Conservation (phyloP, 495 filamentous ascomycete genomes). For the Talaromyces borbonicus region DNA sequence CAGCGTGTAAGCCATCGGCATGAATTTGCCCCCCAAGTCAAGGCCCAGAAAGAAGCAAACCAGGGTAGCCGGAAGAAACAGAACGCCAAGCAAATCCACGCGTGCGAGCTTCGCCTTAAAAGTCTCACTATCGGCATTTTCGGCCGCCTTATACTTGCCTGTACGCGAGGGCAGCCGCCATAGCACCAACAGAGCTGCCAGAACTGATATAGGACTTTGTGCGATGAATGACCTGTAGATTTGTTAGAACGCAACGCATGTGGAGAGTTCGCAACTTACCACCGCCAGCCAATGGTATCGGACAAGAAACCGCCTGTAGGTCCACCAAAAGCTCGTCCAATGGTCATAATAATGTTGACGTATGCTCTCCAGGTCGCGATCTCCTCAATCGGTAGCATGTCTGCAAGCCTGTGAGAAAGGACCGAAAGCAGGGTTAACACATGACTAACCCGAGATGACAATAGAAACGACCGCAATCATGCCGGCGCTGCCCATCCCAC, state of each 20-base stretch:
- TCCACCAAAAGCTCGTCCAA: conserved; percentile 54
- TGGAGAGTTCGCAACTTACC: conserved; percentile 2
- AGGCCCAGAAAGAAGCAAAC: conserved; percentile 43
- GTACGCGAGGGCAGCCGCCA: not conserved
- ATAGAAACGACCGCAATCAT: conserved; percentile 47
- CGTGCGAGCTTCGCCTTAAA: too few relatives aligned
- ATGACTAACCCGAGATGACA: conserved; percentile 49
- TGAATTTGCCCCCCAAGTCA: conserved; percentile 34
- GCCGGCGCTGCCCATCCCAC: conserved; percentile 50
- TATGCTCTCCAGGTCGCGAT: conserved; percentile 57
- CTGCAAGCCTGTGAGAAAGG: conserved; percentile 16
- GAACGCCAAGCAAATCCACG: conserved; percentile 51
- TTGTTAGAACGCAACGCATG: conserved; percentile 5
- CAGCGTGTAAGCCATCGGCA: conserved; percentile 14
- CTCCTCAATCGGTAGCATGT: conserved; percentile 58
- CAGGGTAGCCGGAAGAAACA: conserved; percentile 38
- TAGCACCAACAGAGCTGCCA: conserved; percentile 29
- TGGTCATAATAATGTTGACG: conserved; percentile 53
- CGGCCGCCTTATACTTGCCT: not conserved
- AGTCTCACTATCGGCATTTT: too few relatives aligned
- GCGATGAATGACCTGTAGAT: conserved; percentile 48
- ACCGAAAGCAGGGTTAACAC: too few relatives aligned
- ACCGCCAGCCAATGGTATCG: conserved; percentile 28
- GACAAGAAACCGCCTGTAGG: conserved; percentile 55
- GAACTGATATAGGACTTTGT: conserved; percentile 43